These are phyloP conservation scores for Agaricus subrufescens DNA, from an alignment of 768 basidiomycete genomes.

Conservation along the genomic window DNA sequence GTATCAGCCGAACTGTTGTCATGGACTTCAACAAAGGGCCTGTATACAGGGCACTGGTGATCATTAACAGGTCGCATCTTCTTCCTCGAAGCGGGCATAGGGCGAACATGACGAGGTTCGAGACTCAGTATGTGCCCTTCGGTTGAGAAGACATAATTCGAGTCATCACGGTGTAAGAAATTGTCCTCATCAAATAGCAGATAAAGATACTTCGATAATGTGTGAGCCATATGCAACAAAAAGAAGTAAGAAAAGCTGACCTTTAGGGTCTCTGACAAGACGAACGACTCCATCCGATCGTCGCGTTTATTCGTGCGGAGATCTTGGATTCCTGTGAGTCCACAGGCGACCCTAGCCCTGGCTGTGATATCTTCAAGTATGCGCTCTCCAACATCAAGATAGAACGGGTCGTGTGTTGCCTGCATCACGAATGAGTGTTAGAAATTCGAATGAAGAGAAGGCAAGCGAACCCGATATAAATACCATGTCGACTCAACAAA, in stretches of 20 bases:
- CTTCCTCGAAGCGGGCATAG: conserved; percentile 53
- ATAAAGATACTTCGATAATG: conserved; percentile 70
- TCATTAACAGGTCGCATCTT: conserved; percentile 58
- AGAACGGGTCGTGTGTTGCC: conserved; percentile 92
- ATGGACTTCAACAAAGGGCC: conserved; percentile 32
- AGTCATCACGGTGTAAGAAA: conserved; percentile 66
- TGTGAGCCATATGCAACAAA: not conserved
- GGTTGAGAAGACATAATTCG: conserved; percentile 90
- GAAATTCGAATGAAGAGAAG: not conserved
- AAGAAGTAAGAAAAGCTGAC: conserved; percentile 28
- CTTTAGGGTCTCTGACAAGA: conserved; percentile 90
- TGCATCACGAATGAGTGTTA: conserved; percentile 23
- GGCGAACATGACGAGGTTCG: conserved; percentile 46
- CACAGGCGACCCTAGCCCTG: conserved; percentile 81
- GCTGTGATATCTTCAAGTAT: conserved; percentile 70
- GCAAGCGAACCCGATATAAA: conserved; percentile 72
- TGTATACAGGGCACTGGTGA: conserved; percentile 74
- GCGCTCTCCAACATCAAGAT: conserved; percentile 87
- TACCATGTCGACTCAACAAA: conserved; percentile 98
- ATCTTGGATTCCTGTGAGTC: conserved; percentile 78
- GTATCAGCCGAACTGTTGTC: conserved; percentile 25
- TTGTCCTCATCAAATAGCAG: conserved; percentile 89
- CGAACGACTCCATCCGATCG: conserved; percentile 97
- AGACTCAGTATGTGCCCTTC: conserved; percentile 89
- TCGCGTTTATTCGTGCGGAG: conserved; percentile 73